Percentiles rank a stretch among this genome's conserved stretches.
Evolutionary conservation across 805 yeast genomes (phyloP).

Genomic region (Pichia cephalocereana): DNA sequence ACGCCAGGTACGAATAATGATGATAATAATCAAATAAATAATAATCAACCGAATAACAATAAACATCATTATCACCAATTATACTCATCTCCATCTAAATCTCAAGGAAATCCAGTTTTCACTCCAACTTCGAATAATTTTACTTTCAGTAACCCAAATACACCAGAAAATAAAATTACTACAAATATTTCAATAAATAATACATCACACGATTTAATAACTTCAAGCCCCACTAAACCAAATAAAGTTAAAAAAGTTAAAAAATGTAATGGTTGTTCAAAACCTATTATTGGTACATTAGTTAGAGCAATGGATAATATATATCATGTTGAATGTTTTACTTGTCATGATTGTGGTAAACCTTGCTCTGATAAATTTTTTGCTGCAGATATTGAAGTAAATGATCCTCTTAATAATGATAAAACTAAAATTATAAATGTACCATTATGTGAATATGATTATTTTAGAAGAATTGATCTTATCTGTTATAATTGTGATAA

Average conservation of each 20-base stretch:
- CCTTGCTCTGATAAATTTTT: constrained; percentile 84
- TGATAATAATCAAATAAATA: neutral
- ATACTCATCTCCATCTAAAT: constrained; percentile 5
- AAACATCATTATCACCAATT: constrained; percentile 7
- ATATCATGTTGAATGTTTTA: constrained; percentile 82
- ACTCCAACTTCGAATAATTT: neutral
- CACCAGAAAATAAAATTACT: neutral
- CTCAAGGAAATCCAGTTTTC: neutral
- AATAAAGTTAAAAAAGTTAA: constrained; percentile 22
- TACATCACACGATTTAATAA: neutral
- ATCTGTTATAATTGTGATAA: constrained; percentile 81
- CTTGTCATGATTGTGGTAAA: constrained; percentile 74
- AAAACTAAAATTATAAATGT: constrained; percentile 30
- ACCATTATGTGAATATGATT: constrained; percentile 85
- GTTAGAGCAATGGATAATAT: constrained; percentile 76
- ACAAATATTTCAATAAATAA: neutral
- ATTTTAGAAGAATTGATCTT: constrained; percentile 74
- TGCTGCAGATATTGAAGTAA: constrained; percentile 47
- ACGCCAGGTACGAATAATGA: neutral
- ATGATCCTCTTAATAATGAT: neutral
- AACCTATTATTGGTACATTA: constrained; percentile 59
- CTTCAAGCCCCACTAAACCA: neutral
- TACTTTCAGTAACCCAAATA: neutral
- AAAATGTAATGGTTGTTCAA: constrained; percentile 43
- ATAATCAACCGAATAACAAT: neutral